Base-by-base conservation (phyloP, 2,329 filamentous ascomycete species). In the Alternaria alternata region DNA sequence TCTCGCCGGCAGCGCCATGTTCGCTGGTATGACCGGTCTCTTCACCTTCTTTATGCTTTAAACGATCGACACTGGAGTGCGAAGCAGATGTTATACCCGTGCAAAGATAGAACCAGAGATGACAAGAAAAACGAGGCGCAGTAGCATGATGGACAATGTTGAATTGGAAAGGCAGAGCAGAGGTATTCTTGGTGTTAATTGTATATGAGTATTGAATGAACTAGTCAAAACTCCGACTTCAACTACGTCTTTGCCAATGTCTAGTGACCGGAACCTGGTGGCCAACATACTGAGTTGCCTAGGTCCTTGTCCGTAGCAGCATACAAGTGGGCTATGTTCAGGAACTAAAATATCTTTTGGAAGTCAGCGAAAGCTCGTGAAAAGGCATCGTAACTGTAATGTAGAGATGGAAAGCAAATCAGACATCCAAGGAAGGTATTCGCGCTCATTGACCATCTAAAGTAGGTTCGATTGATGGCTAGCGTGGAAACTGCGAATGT, bases 401-500 rank as follows among this genome's bases (percentile, higher is more conserved):
- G 14, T 12, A 7, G 28, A 18, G 7, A 44, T 61, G 30, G 32
- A 63, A 49, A 54, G 60, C 53, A 36, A 9, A 82, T 90, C 87
- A 89, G 88, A 90, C 89, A 91, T 91, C 89, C 88, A 91, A 91
- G 88, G 88, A 91, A 90, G 88, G 79, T 73, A 74, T 72, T 73
- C 69, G 73, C 88, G 85, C 85, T 91, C 89, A 91, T 89, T 75
- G 89, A 82, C 85, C 86, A 75, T 75, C 85, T 85, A 52, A 68
- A 81, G 80, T 85, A 87, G 88, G 88, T 88, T 89, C 87, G 78
- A 75, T 70, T 75, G 81, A 85, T 85, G 86, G 85, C 88, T 91
- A 88, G 84, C 91, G 90, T 91, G 90, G 88, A 93, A 93, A 93
- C 90, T 93, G 90, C 90, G 90, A 93, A 92, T 91, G 87, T 83